Percentiles rank a stretch among this genome's conserved stretches.
These are phyloP conservation scores for Pythium myriotylum DNA, from an alignment of 352 stramenopile genomes.

Conservation along the genomic window DNA sequence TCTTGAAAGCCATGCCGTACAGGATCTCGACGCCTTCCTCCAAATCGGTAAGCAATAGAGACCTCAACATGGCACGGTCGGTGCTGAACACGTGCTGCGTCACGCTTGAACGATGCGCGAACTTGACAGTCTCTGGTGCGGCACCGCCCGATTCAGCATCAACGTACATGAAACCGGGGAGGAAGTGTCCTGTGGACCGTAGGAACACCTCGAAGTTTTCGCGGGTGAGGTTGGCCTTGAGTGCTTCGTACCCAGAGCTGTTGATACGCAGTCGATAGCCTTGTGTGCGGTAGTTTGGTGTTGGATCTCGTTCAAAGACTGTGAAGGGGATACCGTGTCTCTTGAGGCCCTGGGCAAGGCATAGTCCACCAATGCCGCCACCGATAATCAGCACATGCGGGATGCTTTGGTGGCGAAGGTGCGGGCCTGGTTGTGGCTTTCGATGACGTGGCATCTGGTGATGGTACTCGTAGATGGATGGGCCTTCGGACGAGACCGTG, in stretches of 20 bases:
- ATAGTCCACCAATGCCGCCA: constrained; percentile 54
- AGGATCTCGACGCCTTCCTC: constrained; percentile 44
- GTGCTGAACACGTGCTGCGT: constrained; percentile 25
- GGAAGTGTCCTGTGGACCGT: constrained; percentile 44
- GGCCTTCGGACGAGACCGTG: neutral
- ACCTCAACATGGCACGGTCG: constrained; percentile 29
- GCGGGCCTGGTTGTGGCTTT: neutral
- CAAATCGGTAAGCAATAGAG: constrained; percentile 41
- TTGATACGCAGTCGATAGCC: constrained; percentile 67
- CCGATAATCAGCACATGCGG: constrained; percentile 38
- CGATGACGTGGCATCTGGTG: constrained; percentile 14
- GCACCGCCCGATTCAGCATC: neutral
- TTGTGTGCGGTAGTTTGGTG: constrained; percentile 54
- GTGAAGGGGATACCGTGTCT: constrained; percentile 63
- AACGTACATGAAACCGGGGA: constrained; percentile 46
- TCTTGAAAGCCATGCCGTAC: constrained; percentile 58
- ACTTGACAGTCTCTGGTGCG: neutral
- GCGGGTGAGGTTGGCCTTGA: constrained; percentile 45
- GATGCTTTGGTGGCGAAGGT: neutral
- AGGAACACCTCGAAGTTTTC: constrained; percentile 59
- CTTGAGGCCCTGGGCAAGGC: constrained; percentile 61
- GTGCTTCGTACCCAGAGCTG: constrained; percentile 52
- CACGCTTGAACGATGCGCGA: constrained; percentile 2
- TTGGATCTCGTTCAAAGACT: constrained; percentile 60
- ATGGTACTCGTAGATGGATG: constrained; percentile 20